Evolutionary conservation across 106 monocot genomes (phyloP), one percentile per base, ranked within the genome.

Genomic region (Vanilla planifolia): DNA sequence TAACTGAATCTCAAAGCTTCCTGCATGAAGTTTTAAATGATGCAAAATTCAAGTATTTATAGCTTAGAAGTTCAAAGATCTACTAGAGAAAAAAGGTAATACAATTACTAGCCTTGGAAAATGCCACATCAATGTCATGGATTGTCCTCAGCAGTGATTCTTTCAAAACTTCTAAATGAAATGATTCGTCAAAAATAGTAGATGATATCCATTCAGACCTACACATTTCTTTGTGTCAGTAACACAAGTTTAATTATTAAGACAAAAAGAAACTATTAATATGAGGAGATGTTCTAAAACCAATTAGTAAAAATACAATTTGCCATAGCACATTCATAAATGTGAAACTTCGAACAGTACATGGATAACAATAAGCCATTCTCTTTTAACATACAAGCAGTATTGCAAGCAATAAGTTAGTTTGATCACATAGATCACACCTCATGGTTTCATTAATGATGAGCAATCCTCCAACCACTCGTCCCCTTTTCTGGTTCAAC

Each of bases 101-200:
- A n/a, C n/a, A n/a, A n/a, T n/a, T n/a, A 59, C 72, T 76, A 80
- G 51, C 93, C 77, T 83, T 77, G 29, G 79, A 77, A 77, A 93
- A 93, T 77, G 82, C 75, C 55, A 64, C 64, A 68, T 93, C 93
- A 51, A 93, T 85, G 68, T 93, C 93, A 77, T 70, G 77, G 36
- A 93, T 78, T 52, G 93, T 69, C 67, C 79, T 79, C 64, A 82
- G 36, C 36, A 93, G 59, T 63, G 93, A 85, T 82, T 93, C 82
- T 52, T 85, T 93, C 8, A 89, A 57, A 56, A 89, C 69, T 69
- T 85, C 80, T 65, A 81, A 61, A 45, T 89, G 82, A 59, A 79
- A 69, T 17, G 76, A 39, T 33, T 63, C 67, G 44, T 93, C 85
- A 66, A 77, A 82, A 60, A 79, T 61, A 63, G 63, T 75, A 25